phyloP scores from a whole-genome alignment of 768 basidiomycete genomes.

The Brasilioporus rufonigricans region DNA sequence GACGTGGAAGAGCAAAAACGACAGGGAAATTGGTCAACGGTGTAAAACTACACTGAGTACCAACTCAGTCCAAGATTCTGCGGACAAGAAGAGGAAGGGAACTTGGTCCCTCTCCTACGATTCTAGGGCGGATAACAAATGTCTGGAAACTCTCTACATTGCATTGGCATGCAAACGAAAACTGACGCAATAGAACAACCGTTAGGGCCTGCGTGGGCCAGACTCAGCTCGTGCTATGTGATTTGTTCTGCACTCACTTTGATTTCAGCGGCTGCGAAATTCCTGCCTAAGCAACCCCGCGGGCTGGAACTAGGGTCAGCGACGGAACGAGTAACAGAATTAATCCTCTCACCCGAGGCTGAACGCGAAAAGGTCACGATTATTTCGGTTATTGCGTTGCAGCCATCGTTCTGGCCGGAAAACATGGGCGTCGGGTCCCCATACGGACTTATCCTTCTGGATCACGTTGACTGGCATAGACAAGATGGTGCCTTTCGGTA shows the following conservation, averaged over 20 bases:
- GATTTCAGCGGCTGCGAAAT: conserved; percentile 58
- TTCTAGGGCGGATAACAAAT: conserved; percentile 60
- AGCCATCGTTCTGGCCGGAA: conserved; percentile 69
- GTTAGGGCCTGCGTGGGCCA: conserved; percentile 35
- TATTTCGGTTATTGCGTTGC: conserved; percentile 35
- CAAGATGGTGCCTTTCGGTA: conserved; percentile 57
- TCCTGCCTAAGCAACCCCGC: conserved; percentile 57
- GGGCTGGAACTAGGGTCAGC: conserved; percentile 39
- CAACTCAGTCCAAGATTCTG: conserved; percentile 21
- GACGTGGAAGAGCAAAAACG: neutral
- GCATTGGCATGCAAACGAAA: conserved; percentile 48
- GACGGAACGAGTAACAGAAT: neutral
- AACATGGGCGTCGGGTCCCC: conserved; percentile 57
- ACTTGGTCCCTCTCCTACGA: conserved; percentile 51
- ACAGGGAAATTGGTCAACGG: neutral
- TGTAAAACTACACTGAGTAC: neutral
- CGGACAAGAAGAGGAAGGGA: conserved; percentile 55
- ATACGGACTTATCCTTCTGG: conserved; percentile 49
- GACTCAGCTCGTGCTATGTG: conserved; percentile 22
- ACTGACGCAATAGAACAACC: conserved; percentile 51
- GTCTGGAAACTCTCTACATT: conserved; percentile 65
- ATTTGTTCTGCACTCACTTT: conserved; percentile 39
- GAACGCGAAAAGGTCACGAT: conserved; percentile 53
- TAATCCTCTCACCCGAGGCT: conserved; percentile 48
- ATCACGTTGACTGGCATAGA: conserved; percentile 57